Base-by-base conservation (phyloP, 139 green algal species). In the Volvox reticuliferus region DNA sequence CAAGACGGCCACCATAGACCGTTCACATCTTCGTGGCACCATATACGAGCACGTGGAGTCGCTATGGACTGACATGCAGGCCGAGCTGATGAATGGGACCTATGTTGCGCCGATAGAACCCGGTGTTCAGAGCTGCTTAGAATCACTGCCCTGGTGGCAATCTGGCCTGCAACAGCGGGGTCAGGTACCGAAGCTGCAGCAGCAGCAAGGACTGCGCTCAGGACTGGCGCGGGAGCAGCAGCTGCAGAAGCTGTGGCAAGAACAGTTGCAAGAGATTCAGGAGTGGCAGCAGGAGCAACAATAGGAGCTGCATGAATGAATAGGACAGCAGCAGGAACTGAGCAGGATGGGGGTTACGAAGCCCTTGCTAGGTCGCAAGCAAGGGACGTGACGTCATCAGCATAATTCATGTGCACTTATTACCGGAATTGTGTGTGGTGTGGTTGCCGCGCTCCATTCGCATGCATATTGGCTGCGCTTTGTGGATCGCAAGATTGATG, bases 41-140 rank as follows among this genome's bases (percentile, higher is more conserved):
- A 14, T 91, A 62, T 91, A 91, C 62, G 87, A 68, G 33, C 87
- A 91, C 61, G 44, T 86, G 73, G 76, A 86, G 76, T 16, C 33
- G 16, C 76, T 91, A 62, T 91, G 75, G 75, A 18, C 5, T 17
- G 35, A 13, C 20, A 30, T 63, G 22, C 0, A 9, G 13, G 2
- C 35, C 22, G n/a, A 68, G 73, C 0, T 90, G 71, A 44, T 19
- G 44, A 24, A 37, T 2, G 55, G 73, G 17, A 77, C 2, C 30
- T 90, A 85, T 61, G 69, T 26, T 44, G 73, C 55, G 20, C 55
- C 30, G 0, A 16, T 90, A 33, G 86, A 90, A 61, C 50, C 2
- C 0, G 0, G 22, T 36, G 67, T 90, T 32, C 63, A 13, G 32
- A 17, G 5, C 0, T 90, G 86, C 86, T 22, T 90, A 24, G 32